Conservation (phyloP, 805 yeast species). For the Danielia reshetovae region DNA sequence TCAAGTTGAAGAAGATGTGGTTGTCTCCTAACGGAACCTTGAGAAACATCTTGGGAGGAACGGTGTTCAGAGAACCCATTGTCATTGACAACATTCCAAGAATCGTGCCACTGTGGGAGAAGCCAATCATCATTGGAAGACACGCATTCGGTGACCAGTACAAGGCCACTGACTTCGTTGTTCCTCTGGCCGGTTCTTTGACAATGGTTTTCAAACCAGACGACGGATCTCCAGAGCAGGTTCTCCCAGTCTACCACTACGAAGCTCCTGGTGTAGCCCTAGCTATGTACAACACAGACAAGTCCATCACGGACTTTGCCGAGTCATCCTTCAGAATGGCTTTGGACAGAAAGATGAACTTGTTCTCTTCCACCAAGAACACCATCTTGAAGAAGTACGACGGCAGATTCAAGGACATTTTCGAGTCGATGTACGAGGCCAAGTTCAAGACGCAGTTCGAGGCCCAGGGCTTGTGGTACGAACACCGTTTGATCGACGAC, state of each 20-base stretch:
- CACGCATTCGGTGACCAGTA: slow-evolving; percentile 98
- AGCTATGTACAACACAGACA: slow-evolving; percentile 95
- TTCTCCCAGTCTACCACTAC: slow-evolving; percentile 64
- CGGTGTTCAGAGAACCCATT: slow-evolving; percentile 95
- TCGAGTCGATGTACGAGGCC: slow-evolving; percentile 71
- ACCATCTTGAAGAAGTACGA: slow-evolving; percentile 92
- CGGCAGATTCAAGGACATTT: slow-evolving; percentile 92
- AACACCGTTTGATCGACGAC: slow-evolving; percentile 94
- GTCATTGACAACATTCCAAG: slow-evolving; percentile 86
- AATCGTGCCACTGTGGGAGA: slow-evolving; percentile 86
- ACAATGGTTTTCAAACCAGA: slow-evolving; percentile 72
- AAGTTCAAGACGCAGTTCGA: slow-evolving; percentile 73
- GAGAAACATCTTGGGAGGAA: slow-evolving; percentile 92
- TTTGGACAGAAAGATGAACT: slow-evolving; percentile 66
- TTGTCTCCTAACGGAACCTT: slow-evolving; percentile 95
- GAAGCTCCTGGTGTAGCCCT: slow-evolving; percentile 75
- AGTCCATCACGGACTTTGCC: slow-evolving; percentile 89
- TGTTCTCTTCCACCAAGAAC: slow-evolving; percentile 89
- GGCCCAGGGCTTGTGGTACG: slow-evolving; percentile 84
- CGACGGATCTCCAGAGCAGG: slow-evolving; percentile 53
- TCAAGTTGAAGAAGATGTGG: slow-evolving; percentile 93
- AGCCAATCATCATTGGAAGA: slow-evolving; percentile 95
- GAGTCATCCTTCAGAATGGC: slow-evolving; percentile 88
- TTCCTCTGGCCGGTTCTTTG: slow-evolving; percentile 77
- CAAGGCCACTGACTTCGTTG: slow-evolving; percentile 81